Conservation (phyloP, 352 stramenopile species). For the Globisporangium nagaii region DNA sequence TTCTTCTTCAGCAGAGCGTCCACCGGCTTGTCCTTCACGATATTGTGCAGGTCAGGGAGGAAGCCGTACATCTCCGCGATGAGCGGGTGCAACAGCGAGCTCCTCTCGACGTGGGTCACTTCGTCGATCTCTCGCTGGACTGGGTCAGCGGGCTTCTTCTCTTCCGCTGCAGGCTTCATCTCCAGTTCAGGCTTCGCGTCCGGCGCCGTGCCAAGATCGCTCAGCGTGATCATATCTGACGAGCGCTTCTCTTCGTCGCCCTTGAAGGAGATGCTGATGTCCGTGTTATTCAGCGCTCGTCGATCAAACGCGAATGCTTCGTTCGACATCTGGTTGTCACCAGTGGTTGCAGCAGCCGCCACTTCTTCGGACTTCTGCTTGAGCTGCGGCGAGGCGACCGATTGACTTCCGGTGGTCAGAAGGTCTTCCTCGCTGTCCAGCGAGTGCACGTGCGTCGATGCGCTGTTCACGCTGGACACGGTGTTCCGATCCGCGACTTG, state of each 20-base stretch:
- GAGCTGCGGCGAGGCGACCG: conserved; percentile 1
- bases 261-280: conserved; percentile 7
- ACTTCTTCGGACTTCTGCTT: conserved; percentile 5
- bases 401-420: conserved; percentile 11
- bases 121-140: conserved; percentile 13
- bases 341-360: not conserved
- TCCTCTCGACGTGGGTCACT: conserved; percentile 12
- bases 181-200: conserved; percentile 4
- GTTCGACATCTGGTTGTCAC: not conserved
- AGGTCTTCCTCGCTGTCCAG: conserved; percentile 15
- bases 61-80: conserved; percentile 46
- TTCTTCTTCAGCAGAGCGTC: conserved; percentile 63
- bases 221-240: conserved; percentile 14
- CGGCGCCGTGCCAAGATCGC: not conserved
- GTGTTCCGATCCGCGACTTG: conserved; percentile 6
- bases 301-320: not conserved
- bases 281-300: conserved; percentile 2
- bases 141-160: not conserved
- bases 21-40: conserved; percentile 51
- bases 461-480: conserved; percentile 22
- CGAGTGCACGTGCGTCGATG: conserved; percentile 15
- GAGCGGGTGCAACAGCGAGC: conserved; percentile 38
- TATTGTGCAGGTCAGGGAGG: conserved; percentile 39
- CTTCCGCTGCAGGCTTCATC: conserved; percentile 6
- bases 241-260: not conserved